Conservation (phyloP, 2,329 filamentous ascomycete species). For the Phaeoacremonium minimum region DNA sequence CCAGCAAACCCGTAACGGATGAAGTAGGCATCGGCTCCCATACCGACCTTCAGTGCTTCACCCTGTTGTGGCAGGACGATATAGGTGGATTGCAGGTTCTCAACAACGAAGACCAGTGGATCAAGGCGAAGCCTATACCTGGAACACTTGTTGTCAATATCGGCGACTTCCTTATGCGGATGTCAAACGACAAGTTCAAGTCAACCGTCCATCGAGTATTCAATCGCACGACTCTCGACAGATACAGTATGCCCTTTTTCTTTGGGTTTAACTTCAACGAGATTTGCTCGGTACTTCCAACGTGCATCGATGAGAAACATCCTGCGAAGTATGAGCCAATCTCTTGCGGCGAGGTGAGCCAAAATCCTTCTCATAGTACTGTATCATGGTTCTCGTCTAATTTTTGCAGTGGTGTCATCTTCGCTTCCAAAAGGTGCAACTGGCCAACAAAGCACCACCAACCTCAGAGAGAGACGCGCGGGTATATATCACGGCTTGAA, state of each 20-base stretch:
- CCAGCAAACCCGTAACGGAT: slow-evolving; percentile 15
- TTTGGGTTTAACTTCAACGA: slow-evolving; percentile 50
- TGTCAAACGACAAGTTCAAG: slow-evolving; percentile 44
- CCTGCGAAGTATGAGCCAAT: slow-evolving; percentile 47
- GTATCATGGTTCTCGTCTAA: background rate
- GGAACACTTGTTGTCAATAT: slow-evolving; percentile 48
- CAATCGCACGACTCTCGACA: slow-evolving; percentile 32
- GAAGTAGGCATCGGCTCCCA: slow-evolving; percentile 40
- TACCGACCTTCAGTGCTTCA: slow-evolving; percentile 42
- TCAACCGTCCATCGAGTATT: slow-evolving; percentile 44
- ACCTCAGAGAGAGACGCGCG: no score
- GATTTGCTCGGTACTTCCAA: slow-evolving; percentile 41
- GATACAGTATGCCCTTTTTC: slow-evolving; percentile 54
- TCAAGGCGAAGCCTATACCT: slow-evolving; percentile 34
- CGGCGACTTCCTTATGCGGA: slow-evolving; percentile 46
- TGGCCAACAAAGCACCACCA: no score
- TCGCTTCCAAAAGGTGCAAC: slow-evolving; percentile 23
- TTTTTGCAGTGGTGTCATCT: slow-evolving; percentile 20
- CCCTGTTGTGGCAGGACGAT: slow-evolving; percentile 41
- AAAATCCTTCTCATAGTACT: slow-evolving; percentile 8
- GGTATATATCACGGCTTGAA: no score
- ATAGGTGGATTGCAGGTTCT: slow-evolving; percentile 36
- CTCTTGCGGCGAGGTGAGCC: slow-evolving; percentile 38
- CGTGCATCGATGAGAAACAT: slow-evolving; percentile 38
- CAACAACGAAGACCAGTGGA: slow-evolving; percentile 37